Percentiles rank a stretch among this genome's conserved stretches.
These are phyloP conservation scores for Sanghuangporus sanghuang DNA, from an alignment of 1,284 basidiomycete species.

Conservation along the genomic window DNA sequence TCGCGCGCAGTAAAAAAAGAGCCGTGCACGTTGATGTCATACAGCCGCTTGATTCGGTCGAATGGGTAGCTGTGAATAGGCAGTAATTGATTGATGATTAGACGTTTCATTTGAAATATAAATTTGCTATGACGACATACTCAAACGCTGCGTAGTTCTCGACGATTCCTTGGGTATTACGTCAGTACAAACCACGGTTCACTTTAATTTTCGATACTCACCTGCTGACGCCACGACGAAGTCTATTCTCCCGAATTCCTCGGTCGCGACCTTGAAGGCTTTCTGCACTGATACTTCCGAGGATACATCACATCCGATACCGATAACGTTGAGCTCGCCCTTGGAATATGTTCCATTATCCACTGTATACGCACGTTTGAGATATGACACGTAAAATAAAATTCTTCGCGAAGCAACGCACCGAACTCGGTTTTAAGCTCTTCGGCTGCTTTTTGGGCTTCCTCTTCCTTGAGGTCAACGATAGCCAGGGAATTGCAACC, in stretches of 20 bases:
- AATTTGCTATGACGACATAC: constrained; percentile 34
- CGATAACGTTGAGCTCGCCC: constrained; percentile 67
- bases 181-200: constrained; percentile 8
- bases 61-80: constrained; percentile 65
- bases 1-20: constrained; percentile 92
- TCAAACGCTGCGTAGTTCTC: constrained; percentile 91
- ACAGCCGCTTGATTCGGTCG: constrained; percentile 76
- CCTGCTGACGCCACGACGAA: constrained; percentile 86
- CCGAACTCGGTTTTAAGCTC: constrained; percentile 62
- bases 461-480: constrained; percentile 76
- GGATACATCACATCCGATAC: constrained; percentile 85
- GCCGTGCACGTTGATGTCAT: constrained; percentile 93
- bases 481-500: constrained; percentile 82
- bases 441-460: constrained; percentile 67
- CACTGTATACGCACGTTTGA: constrained; percentile 29
- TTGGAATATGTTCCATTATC: constrained; percentile 55
- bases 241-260: constrained; percentile 81
- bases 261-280: constrained; percentile 63
- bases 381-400: background rate
- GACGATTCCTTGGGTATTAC: constrained; percentile 59
- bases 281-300: constrained; percentile 75
- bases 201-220: constrained; percentile 30
- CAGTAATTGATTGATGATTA: background rate
- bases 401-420: constrained; percentile 27
- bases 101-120: constrained; percentile 8